phyloP scores from a whole-genome alignment of 2,329 filamentous ascomycete genomes.

The Colletotrichum horii region DNA sequence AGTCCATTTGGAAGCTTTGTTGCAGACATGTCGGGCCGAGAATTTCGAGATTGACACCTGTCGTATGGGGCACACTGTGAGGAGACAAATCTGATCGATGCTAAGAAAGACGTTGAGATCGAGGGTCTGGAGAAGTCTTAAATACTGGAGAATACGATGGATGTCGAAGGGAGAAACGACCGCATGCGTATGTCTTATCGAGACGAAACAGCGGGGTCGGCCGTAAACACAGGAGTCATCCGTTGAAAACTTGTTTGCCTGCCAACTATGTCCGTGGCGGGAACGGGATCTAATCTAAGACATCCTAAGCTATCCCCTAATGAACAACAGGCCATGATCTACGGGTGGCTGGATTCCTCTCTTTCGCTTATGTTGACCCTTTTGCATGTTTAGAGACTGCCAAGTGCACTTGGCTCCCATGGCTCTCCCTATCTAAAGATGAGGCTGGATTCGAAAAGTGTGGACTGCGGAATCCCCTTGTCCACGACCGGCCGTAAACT shows the following conservation, averaged over 20 bases:
- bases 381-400: background rate
- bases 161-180: background rate
- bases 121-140: background rate
- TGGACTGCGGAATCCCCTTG: background rate
- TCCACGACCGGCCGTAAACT: background rate
- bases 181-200: background rate
- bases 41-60: background rate
- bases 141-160: background rate
- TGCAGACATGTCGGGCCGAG: background rate
- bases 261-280: background rate
- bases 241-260: background rate
- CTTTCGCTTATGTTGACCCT: background rate
- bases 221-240: background rate
- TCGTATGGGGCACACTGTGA: background rate
- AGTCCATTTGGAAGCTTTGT: conserved; percentile 17
- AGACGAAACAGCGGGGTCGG: background rate
- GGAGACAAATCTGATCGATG: background rate
- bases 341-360: background rate
- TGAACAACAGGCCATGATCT: background rate
- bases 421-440: background rate
- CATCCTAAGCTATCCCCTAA: background rate
- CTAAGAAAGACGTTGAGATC: background rate
- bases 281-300: background rate
- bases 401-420: background rate
- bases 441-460: background rate